These are phyloP conservation scores for Candida lessepsii DNA, from an alignment of 805 yeast species.

Conservation along the genomic window DNA sequence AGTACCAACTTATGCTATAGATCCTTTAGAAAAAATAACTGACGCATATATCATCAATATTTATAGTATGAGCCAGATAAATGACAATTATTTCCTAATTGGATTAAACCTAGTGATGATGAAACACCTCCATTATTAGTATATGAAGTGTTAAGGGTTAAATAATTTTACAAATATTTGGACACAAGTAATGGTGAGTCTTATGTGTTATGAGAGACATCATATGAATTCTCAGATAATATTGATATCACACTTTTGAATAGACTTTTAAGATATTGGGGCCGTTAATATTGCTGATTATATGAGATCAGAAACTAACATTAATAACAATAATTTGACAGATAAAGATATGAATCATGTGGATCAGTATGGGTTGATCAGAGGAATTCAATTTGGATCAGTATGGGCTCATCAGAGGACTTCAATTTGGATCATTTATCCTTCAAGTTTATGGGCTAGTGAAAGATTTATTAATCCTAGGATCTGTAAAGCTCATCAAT, in stretches of 20 bases:
- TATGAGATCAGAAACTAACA: constrained; percentile 86
- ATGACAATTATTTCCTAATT: constrained; percentile 83
- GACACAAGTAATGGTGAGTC: constrained; percentile 69
- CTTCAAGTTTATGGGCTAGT: constrained; percentile 88
- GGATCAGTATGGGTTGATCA: too few relatives aligned
- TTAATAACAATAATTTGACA: constrained; percentile 64
- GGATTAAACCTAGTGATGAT: constrained; percentile 94
- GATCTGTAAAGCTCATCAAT: constrained; percentile 83
- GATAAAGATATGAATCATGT: constrained; percentile 95
- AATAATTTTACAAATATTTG: constrained; percentile 78
- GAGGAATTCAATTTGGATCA: too few relatives aligned
- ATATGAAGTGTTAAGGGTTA: constrained; percentile 87
- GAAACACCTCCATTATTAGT: constrained; percentile 91
- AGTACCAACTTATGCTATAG: constrained; percentile 82
- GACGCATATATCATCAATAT: constrained; percentile 93
- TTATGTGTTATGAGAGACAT: constrained; percentile 80
- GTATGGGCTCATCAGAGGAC: constrained; percentile 82
- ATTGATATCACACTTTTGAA: constrained; percentile 86
- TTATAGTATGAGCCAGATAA: constrained; percentile 94
- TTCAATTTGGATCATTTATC: constrained; percentile 87
- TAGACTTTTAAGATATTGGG: constrained; percentile 69
- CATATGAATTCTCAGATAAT: constrained; percentile 71
- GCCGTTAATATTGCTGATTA: constrained; percentile 95
- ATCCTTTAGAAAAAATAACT: constrained; percentile 90
- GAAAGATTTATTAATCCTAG: constrained; percentile 77